Conservation (phyloP, 331 rosid species). For the Stylosanthes scabra region DNA sequence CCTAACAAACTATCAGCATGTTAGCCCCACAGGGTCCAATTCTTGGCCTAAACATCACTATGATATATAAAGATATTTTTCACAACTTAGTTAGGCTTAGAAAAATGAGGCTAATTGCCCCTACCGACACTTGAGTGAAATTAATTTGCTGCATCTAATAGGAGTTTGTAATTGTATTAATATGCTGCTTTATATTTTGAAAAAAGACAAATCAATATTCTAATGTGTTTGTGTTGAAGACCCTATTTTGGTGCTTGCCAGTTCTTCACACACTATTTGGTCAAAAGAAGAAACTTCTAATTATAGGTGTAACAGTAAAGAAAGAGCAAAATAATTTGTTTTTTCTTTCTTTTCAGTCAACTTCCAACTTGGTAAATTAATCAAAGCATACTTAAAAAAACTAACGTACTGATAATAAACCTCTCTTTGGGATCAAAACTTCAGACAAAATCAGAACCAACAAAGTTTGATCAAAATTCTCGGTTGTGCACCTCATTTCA, state of each 20-base stretch:
- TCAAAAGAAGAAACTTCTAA: conserved; percentile 26
- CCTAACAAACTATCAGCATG: neutral
- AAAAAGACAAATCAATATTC: too few relatives aligned
- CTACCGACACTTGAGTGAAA: neutral
- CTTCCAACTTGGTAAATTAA: neutral
- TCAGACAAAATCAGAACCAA: neutral
- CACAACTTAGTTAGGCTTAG: conserved; percentile 4
- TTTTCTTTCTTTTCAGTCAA: neutral
- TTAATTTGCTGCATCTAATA: too few relatives aligned
- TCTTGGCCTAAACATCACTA: neutral
- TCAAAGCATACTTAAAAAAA: neutral
- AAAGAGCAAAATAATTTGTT: neutral
- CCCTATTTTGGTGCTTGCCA: conserved; percentile 1
- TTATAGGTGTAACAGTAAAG: neutral
- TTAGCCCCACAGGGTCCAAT: conserved; percentile 1
- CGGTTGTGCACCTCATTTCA: neutral
- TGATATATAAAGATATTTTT: too few relatives aligned
- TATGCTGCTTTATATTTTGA: too few relatives aligned
- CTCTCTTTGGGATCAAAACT: neutral
- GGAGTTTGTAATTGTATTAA: neutral
- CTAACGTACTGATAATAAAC: neutral
- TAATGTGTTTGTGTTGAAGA: neutral
- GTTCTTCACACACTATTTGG: neutral
- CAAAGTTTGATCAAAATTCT: neutral
- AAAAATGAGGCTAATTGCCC: conserved; percentile 14